A percentile compares a stretch with the other conserved stretches of the same genome.
Conservation (phyloP, 345 rosid species). For the Leavenworthia alabamica region DNA sequence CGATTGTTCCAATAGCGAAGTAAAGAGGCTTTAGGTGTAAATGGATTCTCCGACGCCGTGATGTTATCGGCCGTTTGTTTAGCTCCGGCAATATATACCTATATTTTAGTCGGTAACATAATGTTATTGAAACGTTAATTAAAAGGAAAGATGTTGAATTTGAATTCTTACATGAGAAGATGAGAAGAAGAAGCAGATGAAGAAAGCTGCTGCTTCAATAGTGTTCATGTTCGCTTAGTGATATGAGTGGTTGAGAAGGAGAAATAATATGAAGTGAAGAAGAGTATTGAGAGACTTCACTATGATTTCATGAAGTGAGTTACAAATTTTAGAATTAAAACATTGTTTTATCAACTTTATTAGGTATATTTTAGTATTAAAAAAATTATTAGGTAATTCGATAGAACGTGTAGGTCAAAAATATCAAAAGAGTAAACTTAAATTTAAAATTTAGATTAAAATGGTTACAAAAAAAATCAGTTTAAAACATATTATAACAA, state of each 20-base stretch:
- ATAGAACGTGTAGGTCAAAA: neutral
- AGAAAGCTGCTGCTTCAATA: conserved; percentile 3
- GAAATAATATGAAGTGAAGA: conserved; percentile 22
- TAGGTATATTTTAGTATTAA: neutral
- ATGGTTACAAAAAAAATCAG: too few relatives aligned
- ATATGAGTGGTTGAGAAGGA: conserved; percentile 22
- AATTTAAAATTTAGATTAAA: too few relatives aligned
- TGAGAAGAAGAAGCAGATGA: conserved; percentile 16
- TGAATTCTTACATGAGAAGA: conserved; percentile 14
- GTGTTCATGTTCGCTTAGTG: conserved; percentile 22
- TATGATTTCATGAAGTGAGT: conserved; percentile 12
- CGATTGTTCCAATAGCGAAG: conserved; percentile 81
- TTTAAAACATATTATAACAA: too few relatives aligned
- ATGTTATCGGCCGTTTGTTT: conserved; percentile 1
- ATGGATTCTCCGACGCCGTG: conserved; percentile 39
- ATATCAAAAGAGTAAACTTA: too few relatives aligned
- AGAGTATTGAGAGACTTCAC: conserved; percentile 21
- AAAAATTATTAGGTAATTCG: neutral
- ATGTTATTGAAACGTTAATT: neutral
- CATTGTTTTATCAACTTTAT: neutral
- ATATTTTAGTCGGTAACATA: neutral
- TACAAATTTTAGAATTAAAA: neutral
- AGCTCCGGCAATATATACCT: conserved; percentile 25
- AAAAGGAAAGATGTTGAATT: neutral
- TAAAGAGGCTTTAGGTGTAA: conserved; percentile 61